Conservation (phyloP, 352 stramenopile genomes). For the Phytophthora kernoviae region DNA sequence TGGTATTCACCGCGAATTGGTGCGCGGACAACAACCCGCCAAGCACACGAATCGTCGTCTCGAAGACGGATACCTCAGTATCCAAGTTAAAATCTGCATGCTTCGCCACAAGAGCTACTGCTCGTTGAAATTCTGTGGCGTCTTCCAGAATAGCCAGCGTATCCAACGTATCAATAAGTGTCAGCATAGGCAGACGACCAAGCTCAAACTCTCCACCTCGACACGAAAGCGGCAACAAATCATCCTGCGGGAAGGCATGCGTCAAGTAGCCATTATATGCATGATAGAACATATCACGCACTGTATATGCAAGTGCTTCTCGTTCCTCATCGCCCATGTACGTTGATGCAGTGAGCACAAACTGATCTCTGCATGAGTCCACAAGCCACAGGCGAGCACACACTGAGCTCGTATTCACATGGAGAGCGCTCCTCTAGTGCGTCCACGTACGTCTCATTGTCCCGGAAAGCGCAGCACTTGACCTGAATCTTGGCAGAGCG, state of each 20-base stretch:
- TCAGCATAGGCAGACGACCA: conserved; percentile 84
- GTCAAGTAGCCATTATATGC: conserved; percentile 86
- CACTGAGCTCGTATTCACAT: conserved; percentile 67
- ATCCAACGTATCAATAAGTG: conserved; percentile 92
- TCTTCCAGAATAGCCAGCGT: conserved; percentile 89
- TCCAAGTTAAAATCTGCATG: conserved; percentile 83
- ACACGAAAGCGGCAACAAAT: conserved; percentile 76
- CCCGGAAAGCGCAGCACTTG: conserved; percentile 76
- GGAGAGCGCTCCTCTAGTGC: conserved; percentile 49
- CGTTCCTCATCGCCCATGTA: conserved; percentile 64
- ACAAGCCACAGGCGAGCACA: conserved; percentile 80
- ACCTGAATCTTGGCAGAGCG: conserved; percentile 56
- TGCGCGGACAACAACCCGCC: conserved; percentile 92
- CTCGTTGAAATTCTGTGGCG: conserved; percentile 70
- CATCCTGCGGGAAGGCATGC: conserved; percentile 85
- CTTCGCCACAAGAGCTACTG: conserved; percentile 64
- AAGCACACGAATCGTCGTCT: conserved; percentile 93
- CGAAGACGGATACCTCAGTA: conserved; percentile 92
- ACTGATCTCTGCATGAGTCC: conserved; percentile 77
- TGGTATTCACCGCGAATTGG: conserved; percentile 69
- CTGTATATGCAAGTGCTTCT: conserved; percentile 54
- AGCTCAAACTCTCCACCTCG: conserved; percentile 75
- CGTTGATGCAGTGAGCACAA: conserved; percentile 54
- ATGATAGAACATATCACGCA: conserved; percentile 92
- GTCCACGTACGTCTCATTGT: conserved; percentile 88